Percentiles rank a stretch among this genome's conserved stretches.
phyloP scores from a whole-genome alignment of 257 asterid genomes.

The Capsicum chinense region DNA sequence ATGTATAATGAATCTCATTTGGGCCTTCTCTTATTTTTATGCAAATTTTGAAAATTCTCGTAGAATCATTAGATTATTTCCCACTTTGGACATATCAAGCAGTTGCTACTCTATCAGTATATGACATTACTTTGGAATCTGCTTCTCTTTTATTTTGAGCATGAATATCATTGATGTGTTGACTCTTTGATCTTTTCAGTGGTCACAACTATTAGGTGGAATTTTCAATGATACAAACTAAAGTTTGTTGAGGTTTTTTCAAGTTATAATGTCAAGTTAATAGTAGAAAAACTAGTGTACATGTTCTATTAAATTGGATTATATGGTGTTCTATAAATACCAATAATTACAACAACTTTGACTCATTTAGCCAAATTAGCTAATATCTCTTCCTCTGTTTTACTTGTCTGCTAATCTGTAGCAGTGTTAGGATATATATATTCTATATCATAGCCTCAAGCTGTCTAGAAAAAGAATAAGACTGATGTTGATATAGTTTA shows the following conservation, averaged over 20 bases:
- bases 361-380: background rate
- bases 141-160: background rate
- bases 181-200: conserved; percentile 42
- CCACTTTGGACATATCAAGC: too few species aligned
- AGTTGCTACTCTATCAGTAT: too few species aligned
- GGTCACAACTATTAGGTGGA: conserved; percentile 63
- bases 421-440: background rate
- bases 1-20: background rate
- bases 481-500: background rate
- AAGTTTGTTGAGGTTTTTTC: conserved; percentile 35
- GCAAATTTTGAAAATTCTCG: background rate
- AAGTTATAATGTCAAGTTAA: too few species aligned
- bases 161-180: conserved; percentile 27
- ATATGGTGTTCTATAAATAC: background rate
- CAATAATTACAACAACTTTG: background rate
- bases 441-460: background rate
- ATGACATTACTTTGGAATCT: too few species aligned
- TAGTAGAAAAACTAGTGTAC: background rate
- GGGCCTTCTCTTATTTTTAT: background rate
- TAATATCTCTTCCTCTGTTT: background rate
- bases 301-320: background rate
- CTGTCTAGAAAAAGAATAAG: background rate
- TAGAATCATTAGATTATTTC: conserved; percentile 13
- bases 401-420: background rate
- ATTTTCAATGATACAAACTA: conserved; percentile 82